Evolutionary conservation across 169 alveolate genomes (phyloP).

Genomic region (Perkinsus chesapeaki): DNA sequence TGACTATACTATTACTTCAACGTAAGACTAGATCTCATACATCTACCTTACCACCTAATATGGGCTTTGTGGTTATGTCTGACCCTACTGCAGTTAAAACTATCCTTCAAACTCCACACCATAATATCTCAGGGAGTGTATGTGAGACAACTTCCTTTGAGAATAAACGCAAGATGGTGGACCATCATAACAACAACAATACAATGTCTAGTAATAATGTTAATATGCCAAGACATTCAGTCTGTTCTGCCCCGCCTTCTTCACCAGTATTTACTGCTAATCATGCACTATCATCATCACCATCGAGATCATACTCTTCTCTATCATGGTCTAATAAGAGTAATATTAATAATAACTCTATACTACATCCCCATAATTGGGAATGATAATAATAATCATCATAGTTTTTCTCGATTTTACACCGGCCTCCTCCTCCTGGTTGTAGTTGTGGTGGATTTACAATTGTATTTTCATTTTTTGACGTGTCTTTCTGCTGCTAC

Average conservation of each 20-base stretch:
- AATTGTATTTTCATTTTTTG: no score
- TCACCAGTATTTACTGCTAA: neutral
- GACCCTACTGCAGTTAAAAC: neutral
- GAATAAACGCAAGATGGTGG: neutral
- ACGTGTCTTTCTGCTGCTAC: neutral
- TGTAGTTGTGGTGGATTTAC: neutral
- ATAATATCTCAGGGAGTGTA: neutral
- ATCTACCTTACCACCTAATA: neutral
- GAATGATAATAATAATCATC: no score
- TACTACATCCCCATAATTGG: neutral
- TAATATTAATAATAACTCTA: neutral
- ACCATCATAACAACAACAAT: no score
- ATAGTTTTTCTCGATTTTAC: neutral
- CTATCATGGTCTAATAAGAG: neutral
- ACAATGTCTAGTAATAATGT: no score
- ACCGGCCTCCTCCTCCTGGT: neutral
- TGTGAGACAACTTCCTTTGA: neutral
- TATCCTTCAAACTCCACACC: neutral
- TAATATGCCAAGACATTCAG: neutral
- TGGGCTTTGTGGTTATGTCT: neutral
- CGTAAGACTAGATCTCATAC: neutral
- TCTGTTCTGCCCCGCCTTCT: neutral
- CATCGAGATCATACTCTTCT: neutral
- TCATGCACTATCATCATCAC: neutral
- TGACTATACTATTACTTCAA: neutral